These are phyloP conservation scores for Chytriomyces sp. DNA, from an alignment of 192 early-diverging fungal species.

Conservation along the genomic window DNA sequence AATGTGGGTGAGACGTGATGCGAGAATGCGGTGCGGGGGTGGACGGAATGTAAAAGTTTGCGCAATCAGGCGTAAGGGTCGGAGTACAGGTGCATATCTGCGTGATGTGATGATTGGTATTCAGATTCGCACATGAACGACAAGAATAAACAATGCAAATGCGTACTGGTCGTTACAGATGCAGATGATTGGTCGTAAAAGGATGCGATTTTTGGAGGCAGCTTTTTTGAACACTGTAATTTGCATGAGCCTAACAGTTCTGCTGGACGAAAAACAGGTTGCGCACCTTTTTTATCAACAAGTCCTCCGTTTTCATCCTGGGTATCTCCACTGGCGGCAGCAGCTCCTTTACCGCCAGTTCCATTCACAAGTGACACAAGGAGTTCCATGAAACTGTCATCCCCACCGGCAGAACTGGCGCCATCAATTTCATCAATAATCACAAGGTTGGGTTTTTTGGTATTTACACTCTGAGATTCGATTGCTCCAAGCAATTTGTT, in stretches of 20 bases:
- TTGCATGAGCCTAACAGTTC: too few relatives aligned
- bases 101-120: not conserved
- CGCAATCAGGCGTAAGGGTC: slow-evolving; percentile 80
- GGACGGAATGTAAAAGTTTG: slow-evolving; percentile 74
- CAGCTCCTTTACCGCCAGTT: not conserved
- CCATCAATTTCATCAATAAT: slow-evolving; percentile 99
- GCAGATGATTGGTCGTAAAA: slow-evolving; percentile 94
- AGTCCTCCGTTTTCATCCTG: not conserved
- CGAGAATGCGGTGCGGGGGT: slow-evolving; percentile 64
- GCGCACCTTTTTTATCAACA: not conserved
- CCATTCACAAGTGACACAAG: slow-evolving; percentile 65
- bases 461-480: slow-evolving; percentile 72
- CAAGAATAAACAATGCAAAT: slow-evolving; percentile 43
- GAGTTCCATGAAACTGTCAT: slow-evolving; percentile 83
- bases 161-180: slow-evolving; percentile 90
- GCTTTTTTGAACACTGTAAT: slow-evolving; percentile 23
- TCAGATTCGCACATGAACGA: not conserved
- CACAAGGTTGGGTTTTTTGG: slow-evolving; percentile 76
- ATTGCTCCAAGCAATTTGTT: slow-evolving; percentile 77
- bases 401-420: slow-evolving; percentile 69
- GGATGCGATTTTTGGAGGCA: slow-evolving; percentile 34
- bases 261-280: not conserved
- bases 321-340: not conserved
- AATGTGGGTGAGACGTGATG: slow-evolving; percentile 78
- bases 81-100: slow-evolving; percentile 85